phyloP scores from a whole-genome alignment of 176 grass and related monocot species.

The Elymus sibiricus region DNA sequence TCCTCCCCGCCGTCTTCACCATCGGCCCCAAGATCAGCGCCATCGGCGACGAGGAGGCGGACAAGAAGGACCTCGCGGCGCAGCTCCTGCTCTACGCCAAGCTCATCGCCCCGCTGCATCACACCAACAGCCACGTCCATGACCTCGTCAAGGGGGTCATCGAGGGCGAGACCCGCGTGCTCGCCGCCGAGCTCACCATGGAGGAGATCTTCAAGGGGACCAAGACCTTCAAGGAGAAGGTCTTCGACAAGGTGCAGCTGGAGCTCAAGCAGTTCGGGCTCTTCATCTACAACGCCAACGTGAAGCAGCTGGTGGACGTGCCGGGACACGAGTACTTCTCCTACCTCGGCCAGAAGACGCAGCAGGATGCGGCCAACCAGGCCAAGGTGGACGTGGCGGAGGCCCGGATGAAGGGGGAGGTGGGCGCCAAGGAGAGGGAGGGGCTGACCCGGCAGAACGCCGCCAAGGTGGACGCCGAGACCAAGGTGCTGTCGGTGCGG shows the following conservation, averaged over 20 bases:
- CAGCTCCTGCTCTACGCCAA: conserved; percentile 65
- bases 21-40: conserved; percentile 56
- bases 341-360: conserved; percentile 6
- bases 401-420: conserved; percentile 67
- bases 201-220: conserved; percentile 88
- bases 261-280: conserved; percentile 49
- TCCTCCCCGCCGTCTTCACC: conserved; percentile 89
- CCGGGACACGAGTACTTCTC: conserved; percentile 5
- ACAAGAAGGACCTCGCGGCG: neutral
- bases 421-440: conserved; percentile 53
- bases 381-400: conserved; percentile 30
- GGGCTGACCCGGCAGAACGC: conserved; percentile 60
- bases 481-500: conserved; percentile 45
- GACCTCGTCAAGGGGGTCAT: conserved; percentile 84
- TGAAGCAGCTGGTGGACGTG: conserved; percentile 20
- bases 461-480: conserved; percentile 72
- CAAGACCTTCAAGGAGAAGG: conserved; percentile 39
- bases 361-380: conserved; percentile 8
- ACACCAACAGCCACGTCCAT: conserved; percentile 47
- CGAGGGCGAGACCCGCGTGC: conserved; percentile 82
- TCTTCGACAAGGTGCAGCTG: conserved; percentile 50
- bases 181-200: conserved; percentile 83
- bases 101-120: conserved; percentile 52
- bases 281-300: conserved; percentile 1
- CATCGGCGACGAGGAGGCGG: neutral